Base-by-base conservation (phyloP, 2,329 filamentous ascomycete species). In the Thielaviopsis musarum region DNA sequence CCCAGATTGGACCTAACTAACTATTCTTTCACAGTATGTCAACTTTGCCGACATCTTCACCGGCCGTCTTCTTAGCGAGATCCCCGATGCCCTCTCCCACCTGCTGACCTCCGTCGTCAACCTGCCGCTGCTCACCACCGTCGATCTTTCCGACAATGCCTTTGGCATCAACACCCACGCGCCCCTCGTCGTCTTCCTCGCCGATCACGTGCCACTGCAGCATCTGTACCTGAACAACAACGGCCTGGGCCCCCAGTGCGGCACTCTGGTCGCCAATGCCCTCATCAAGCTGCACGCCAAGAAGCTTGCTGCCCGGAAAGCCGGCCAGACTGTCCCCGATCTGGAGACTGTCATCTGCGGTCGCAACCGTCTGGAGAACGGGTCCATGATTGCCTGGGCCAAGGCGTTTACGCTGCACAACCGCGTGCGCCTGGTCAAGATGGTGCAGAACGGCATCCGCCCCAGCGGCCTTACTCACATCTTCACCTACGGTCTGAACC, bases 31-130 rank as follows among this genome's bases (percentile, higher is more conserved):
- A 19, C 59, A 84, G 82, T 76, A 84, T 68, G 91, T 88, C 68
- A 95, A 96, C 74, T 78, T 98, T 60, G 91, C 91, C 71, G 93
- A 98, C 71, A 95, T 98, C 76, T 98, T 97, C 76, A 98, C 93
- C 61, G 88, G 88, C 34, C 88, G 93, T 65, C 82, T 97, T 53
- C 83, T 97, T 63, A 87, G 84, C 71, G 93, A 98, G 71, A 98
- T 98, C 64, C 93, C 93, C 54, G 85, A 86, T 64, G 91, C 93
- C 7, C 82, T 98, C 59, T 87, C 87, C 53, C 84, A 82, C 61
- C 83, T 98, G 54, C 83, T 98, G 58, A 90, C 84, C 49, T 85
- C 91, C 3, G 83, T 97, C 51, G 82, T 96, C 60, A 86, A 90
- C 68, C 85, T 95, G 58, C 85, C 87, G 1, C 84, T 88, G 60